Conservation (phyloP, 2,329 filamentous ascomycete species). For the Aciculosporium take region DNA sequence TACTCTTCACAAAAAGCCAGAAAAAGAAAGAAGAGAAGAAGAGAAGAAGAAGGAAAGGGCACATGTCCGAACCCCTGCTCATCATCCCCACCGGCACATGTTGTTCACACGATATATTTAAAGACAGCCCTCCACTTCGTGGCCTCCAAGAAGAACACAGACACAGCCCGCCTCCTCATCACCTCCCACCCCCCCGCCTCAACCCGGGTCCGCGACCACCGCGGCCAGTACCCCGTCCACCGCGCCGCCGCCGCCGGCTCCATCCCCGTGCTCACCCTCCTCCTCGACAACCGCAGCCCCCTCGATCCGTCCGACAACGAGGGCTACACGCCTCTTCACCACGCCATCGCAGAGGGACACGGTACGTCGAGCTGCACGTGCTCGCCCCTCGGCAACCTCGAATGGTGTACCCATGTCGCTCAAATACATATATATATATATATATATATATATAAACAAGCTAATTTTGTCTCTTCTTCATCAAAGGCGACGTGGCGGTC, state of each 20-base stretch:
- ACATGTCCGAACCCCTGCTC: no score
- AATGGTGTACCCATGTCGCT: no score
- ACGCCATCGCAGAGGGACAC: slow-evolving; percentile 64
- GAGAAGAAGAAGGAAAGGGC: no score
- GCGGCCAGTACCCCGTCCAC: slow-evolving; percentile 83
- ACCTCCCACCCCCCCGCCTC: slow-evolving; percentile 55
- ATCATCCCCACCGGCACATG: no score
- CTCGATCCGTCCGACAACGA: slow-evolving; percentile 70
- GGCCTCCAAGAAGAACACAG: slow-evolving; percentile 77
- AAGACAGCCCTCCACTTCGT: slow-evolving; percentile 85
- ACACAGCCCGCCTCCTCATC: slow-evolving; percentile 66
- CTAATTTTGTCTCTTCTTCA: no score
- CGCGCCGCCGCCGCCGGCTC: slow-evolving; percentile 82
- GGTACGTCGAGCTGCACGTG: no score
- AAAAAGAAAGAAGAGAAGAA: no score
- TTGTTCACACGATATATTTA: no score
- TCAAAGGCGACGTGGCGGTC: slow-evolving; percentile 70
- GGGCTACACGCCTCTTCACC: slow-evolving; percentile 81
- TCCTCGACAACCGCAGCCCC: slow-evolving; percentile 66
- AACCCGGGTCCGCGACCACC: slow-evolving; percentile 65
- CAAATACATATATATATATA: no score
- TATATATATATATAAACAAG: no score
- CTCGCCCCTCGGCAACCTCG: no score
- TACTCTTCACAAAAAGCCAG: background rate
- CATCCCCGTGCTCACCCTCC: slow-evolving; percentile 68